Base-by-base conservation (phyloP, 345 rosid genomes). In the Aegle marmelos region DNA sequence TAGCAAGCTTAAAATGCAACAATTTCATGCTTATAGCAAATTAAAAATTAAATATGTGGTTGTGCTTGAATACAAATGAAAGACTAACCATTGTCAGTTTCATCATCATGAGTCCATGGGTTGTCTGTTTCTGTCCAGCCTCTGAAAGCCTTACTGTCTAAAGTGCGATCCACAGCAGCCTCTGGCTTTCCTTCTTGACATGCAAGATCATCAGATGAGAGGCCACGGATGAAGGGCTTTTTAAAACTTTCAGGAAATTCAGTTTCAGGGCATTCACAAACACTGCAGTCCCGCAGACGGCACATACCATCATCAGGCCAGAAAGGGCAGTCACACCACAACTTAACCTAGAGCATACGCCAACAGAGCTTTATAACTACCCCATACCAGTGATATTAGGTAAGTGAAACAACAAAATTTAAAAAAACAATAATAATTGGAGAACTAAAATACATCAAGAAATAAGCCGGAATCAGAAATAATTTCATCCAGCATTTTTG, bases 221-320 rank as follows among this genome's bases (percentile, higher is more conserved):
- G 92, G 77, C 84, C 90, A 31, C 57, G 88, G 37, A 24, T 74
- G 41, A 78, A 82, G 0, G 94, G 91, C 81, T 76, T 85, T 88
- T 89, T 96, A 75, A 92, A 90, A 10, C 84, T 72, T 82, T 92
- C 92, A 4, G 99, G 97, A 80, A 94, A 96, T 81, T 96, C 99
- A 70, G 78, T 90, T 62, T 96, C 97, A 61, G 97, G 98, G 84
- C 99, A 96, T 69, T 94, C 99, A 79, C 98, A 94, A 59, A 96
- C 97, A 77, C 98, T 94, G 81, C 98, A 96, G 81, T 96, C 97
- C 85, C 97, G 85, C 86, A 96, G 87, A 61, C 82, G 94, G 79
- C 97, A 96, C 98, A 96, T 91, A 39, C 97, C 93, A 83, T 95
- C 98, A 86, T 92, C 99, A n/a, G 90, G 97, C 98, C 93, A 92